Evolutionary conservation across 306 rosid species (phyloP).

Genomic region (Cucurbita argyrosperma): DNA sequence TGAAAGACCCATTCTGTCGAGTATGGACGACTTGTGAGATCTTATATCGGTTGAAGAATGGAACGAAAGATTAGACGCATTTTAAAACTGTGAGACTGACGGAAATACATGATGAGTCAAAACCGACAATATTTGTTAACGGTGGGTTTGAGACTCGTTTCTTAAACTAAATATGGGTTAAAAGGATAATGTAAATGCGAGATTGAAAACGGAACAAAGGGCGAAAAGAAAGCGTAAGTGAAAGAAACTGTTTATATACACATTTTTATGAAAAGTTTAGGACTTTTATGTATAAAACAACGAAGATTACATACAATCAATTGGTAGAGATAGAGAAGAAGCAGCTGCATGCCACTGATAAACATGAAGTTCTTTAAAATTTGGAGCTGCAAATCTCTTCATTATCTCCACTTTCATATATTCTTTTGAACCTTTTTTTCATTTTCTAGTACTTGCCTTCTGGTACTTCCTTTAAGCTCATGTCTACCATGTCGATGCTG

Average conservation of each 20-base stretch:
- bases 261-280: slow-evolving; percentile 27
- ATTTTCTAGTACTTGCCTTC: slow-evolving; percentile 42
- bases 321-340: slow-evolving; percentile 26
- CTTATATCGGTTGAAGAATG: too few species aligned
- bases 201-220: neutral
- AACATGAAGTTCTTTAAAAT: slow-evolving; percentile 26
- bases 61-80: too few species aligned
- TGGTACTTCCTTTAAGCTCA: slow-evolving; percentile 84
- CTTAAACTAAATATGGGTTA: too few species aligned
- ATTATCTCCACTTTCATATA: slow-evolving; percentile 23
- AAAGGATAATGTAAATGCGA: neutral
- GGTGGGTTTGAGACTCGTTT: too few species aligned
- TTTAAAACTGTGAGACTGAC: too few species aligned
- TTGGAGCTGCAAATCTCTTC: slow-evolving; percentile 22
- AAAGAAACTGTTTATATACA: slow-evolving; percentile 67
- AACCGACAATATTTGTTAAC: too few species aligned
- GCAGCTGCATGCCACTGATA: slow-evolving; percentile 20
- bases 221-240: slow-evolving; percentile 15
- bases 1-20: too few species aligned
- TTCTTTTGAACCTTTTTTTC: neutral
- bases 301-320: slow-evolving; percentile 77
- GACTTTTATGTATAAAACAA: slow-evolving; percentile 45
- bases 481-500: slow-evolving; percentile 55
- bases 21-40: too few species aligned
- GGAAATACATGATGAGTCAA: too few species aligned